Conservation (phyloP, 345 rosid genomes). For the Euphorbia lathyris region DNA sequence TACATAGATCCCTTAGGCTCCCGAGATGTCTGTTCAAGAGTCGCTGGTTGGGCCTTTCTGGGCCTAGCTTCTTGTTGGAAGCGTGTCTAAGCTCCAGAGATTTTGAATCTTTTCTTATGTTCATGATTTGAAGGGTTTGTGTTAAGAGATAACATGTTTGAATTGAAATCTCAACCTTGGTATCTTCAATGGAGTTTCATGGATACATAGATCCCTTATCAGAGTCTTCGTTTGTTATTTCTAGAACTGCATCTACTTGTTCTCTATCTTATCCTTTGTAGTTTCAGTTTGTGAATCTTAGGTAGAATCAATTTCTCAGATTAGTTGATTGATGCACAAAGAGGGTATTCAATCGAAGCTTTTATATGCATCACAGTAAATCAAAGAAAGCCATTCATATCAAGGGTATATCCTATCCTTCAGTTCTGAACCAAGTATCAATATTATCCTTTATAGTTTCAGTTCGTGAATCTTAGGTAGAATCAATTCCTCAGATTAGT, state of each 20-base stretch:
- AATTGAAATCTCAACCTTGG: not conserved
- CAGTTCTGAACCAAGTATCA: not conserved
- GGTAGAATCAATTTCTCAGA: too few species aligned
- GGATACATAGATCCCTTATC: not conserved
- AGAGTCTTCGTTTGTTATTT: not conserved
- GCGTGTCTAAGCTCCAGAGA: too few species aligned
- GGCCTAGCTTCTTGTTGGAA: too few species aligned
- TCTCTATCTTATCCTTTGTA: not conserved
- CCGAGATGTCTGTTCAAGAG: too few species aligned
- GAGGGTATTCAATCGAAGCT: not conserved
- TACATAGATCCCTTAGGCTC: not conserved
- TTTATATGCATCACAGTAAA: not conserved
- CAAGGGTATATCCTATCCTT: not conserved
- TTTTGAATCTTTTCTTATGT: not conserved
- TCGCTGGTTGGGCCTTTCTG: too few species aligned
- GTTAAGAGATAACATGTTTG: not conserved
- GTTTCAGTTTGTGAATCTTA: too few species aligned
- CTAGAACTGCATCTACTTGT: not conserved
- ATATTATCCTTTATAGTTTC: too few species aligned
- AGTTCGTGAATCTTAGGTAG: too few species aligned
- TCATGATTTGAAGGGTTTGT: slow-evolving; percentile 2
- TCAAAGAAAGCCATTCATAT: not conserved
- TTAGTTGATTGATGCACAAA: not conserved
- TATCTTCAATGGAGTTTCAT: not conserved
- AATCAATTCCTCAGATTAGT: too few species aligned